Conservation (phyloP, 148 eudicot species). For the Tetragonia tetragonoides region DNA sequence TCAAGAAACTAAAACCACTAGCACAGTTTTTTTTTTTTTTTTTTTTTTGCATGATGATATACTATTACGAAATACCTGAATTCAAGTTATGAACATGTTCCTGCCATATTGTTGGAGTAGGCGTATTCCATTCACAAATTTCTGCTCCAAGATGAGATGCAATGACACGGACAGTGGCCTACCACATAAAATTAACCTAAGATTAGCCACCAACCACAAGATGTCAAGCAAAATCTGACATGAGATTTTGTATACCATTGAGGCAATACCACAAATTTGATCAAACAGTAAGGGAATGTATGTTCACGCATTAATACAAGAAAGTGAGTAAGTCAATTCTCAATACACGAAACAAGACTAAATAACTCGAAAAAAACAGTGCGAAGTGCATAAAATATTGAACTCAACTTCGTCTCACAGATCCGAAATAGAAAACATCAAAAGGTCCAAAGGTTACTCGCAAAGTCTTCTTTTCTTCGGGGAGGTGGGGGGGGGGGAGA, state of each 20-base stretch:
- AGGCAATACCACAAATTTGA: background rate
- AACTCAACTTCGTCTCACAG: background rate
- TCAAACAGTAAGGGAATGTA: background rate
- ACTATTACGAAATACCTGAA: conserved; percentile 44
- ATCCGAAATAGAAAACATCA: background rate
- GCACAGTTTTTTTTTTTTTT: background rate
- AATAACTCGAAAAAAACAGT: background rate
- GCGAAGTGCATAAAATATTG: background rate
- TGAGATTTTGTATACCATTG: background rate
- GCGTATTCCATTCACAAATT: conserved; percentile 88
- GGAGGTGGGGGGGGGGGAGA: too few species aligned
- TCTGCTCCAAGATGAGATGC: conserved; percentile 73
- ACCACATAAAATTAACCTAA: conserved; percentile 21
- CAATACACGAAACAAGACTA: background rate
- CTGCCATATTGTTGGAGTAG: conserved; percentile 94
- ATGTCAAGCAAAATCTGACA: background rate
- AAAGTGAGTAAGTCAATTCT: background rate
- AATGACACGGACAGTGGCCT: conserved; percentile 73
- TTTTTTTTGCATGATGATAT: background rate
- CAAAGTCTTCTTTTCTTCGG: background rate
- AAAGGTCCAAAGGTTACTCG: background rate
- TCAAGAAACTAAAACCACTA: background rate
- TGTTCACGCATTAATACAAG: too few species aligned
- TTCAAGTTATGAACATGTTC: conserved; percentile 72
- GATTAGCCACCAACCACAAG: background rate